Evolutionary conservation across 768 basidiomycete species (phyloP), one percentile per base, ranked within the genome.

Genomic region (Suillus bovinus): DNA sequence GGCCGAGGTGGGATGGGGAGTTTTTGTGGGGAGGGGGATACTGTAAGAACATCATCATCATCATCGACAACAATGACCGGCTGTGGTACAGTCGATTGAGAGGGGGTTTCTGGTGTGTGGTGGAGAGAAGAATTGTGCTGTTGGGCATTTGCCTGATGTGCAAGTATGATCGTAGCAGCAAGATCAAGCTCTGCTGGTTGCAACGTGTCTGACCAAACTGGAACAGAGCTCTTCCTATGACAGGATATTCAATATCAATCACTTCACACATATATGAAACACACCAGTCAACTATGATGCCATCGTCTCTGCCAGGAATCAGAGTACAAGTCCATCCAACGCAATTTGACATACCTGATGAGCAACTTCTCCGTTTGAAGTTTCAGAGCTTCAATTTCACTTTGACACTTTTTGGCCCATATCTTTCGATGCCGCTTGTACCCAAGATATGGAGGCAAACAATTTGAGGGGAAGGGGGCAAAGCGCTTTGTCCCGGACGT

Each of bases 201-300:
- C 53, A 74, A 61, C 0, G 74, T 72, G 61, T 75, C 72, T 56
- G 74, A 70, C 72, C 72, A 70, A 52, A 77, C 72, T 5, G 75
- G 68, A 14, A 72, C 65, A 7, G 63, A 33, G 41, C 74, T 75
- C 53, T 27, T 71, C 74, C 75, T 77, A 59, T 17, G 13, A 34
- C 33, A 24, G 17, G 20, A 29, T 68, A 24, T 60, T 64, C 44
- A 31, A 61, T 38, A 34, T 5, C 20, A 20, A n/a, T 5, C 0
- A 20, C 5, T 16, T 42, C 5, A 24, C 49, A 54, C 39, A 24
- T 22, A 34, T 31, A 2, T 33, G 9, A 38, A 4, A 62, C 55
- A 41, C 42, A 76, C 73, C 73, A 74, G 58, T 74, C 75, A 31
- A 74, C 63, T 31, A 67, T 59, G 56, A 74, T 57, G 24, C 72